Evolutionary conservation across 495 filamentous ascomycete genomes (phyloP), one percentile per base, ranked within the genome.

Genomic region (Beverwykella pulmonaria): DNA sequence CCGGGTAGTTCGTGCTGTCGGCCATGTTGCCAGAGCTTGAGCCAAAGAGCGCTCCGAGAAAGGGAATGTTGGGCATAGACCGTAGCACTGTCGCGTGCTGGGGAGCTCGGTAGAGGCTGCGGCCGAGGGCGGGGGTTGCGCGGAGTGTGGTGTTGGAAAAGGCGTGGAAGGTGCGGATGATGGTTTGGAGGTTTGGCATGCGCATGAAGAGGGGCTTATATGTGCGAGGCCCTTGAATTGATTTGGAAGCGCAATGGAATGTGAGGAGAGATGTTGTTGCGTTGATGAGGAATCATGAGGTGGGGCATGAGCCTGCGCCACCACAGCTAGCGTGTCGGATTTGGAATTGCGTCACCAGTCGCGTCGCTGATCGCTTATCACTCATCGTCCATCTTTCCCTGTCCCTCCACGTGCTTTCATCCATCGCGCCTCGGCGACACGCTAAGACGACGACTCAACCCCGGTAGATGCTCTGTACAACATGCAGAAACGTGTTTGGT

Each of bases 1-100:
- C 85, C 6, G 93, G 92, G 71, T 87, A 91, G 32, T 89, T 87
- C 86, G 91, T 94, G 53, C 83, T 88, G 74, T 76, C 71, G 59
- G 77, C 63, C 27, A 75, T 69, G 12, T 80, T 75, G 29, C 80
- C 57, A 36, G 74, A 55, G 39, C 84, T 87, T 46, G 78, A 81
- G 63, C 87, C 83, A 79, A 97, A 96, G n/a, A 93, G 80, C 63
- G 89, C 87, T 66, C 87, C 80, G 30, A 96, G 74, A 56, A 97
- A 92, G 2, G 92, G 90, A 67, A 94, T 86, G 15, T 46, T 58
- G 20, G 90, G 84, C 79, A 90, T 89, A 61, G 87, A 87, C 29
- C 53, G 78, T 22, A 84, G 73, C 49, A 75, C 61, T 46, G 70
- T 59, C 61, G 58, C 50, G 64, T 62, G 59, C 36, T 39, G 60